Evolutionary conservation across 495 filamentous ascomycete species (phyloP), one percentile per base, ranked within the genome.

Genomic region (Usnea hakonensis): DNA sequence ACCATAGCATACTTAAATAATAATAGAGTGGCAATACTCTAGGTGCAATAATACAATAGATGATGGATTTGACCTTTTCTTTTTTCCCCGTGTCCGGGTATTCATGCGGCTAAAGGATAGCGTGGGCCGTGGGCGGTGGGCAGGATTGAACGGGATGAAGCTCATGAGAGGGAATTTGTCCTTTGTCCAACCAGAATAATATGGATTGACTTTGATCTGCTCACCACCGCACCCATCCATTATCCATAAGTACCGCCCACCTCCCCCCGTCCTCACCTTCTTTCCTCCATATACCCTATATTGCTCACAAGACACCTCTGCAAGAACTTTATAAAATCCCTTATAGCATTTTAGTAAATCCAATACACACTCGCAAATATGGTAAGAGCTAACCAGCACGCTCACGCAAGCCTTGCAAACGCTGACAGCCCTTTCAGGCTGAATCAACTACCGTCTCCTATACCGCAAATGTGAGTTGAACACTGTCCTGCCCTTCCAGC

Each of bases 401-500:
- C 17, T 11, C 17, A 54, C 41, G 10, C 28, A 14, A n/a, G 23
- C 9, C n/a, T 8, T 11, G 16, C 10, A 21, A 30, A 7, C 14
- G 52, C 63, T 67, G 37, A 62, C 58, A 19, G 26, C 36, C 40
- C 33, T 36, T 58, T 63, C 68, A 81, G 81, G 77, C 78, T 69
- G 75, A 75, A 72, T 74, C 82, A 74, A 82, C 83, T 64, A 78
- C 74, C 74, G 72, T 87, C 76, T 87, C 85, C 76, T 86, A 87
- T 73, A 84, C 84, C 75, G 83, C 82, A 78, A 87, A 87, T 78
- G 82, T 84, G 73, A 80, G 81, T 83, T 73, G 68, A 60, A 28
- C 38, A 14, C n/a, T 16, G 33, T 33, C 7, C 35, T 54, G 21
- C 5, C 16, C n/a, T 9, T 10, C 17, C 9, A 13, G 46, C 17